Base-by-base conservation (phyloP, 1,284 basidiomycete genomes). In the Trametes hirsuta region DNA sequence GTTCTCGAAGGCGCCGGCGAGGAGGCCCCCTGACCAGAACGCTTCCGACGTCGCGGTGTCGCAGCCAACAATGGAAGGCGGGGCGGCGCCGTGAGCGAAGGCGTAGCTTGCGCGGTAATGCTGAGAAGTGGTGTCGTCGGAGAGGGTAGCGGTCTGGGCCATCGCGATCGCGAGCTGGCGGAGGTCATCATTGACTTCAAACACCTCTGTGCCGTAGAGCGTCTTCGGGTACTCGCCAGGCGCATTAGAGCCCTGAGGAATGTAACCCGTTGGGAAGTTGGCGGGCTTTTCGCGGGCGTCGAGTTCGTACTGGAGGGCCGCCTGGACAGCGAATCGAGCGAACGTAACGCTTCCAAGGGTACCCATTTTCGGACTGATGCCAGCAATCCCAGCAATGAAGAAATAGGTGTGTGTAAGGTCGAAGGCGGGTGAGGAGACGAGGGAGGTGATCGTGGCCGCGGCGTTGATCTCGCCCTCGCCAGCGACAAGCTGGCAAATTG, bases 141-240 rank as follows among this genome's bases (percentile, higher is more conserved):
- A 75, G 15, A 83, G 70, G 11, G 36, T 69, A 21, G 79, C 72
- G 5, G 65, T 70, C 47, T 69, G 66, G 0, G 76, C 75, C 52
- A 76, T 69, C n/a, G 59, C 60, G n/a, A 75, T 62, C 1, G 75
- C 79, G 12, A 68, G 62, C 52, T 76, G 72, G 15, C 79, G 73
- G 15, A 83, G 71, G 53, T 73, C 74, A 37, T 78, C 77, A 69
- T 83, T 83, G 55, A 83, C 69, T 68, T 80, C 78, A 65, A 78
- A 83, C 9, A 82, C 75, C 70, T 83, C 81, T 15, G 80, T 81
- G 22, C 81, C 81, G 63, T 83, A 81, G 37, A 79, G 68, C 34
- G 63, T 64, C 6, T 58, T 55, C 1, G 78, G 74, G 50, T 70
- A 71, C 36, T 73, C 48, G 39, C 69, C 72, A 0, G 79, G 79